Conservation (phyloP, 148 eudicot genomes). For the Heliosperma pusillum region DNA sequence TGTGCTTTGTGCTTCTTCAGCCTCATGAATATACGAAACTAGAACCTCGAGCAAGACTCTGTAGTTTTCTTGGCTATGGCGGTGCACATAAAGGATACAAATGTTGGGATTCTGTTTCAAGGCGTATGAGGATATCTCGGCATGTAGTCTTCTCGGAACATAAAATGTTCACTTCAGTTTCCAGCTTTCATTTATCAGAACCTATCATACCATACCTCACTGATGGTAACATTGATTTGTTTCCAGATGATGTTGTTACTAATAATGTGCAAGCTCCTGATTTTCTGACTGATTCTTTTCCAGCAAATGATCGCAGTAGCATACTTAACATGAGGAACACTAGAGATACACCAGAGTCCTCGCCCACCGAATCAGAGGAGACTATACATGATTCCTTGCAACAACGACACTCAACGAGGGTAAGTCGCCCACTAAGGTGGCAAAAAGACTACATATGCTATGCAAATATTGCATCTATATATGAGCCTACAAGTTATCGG, state of each 20-base stretch:
- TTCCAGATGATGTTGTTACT: background rate
- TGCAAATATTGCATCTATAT: background rate
- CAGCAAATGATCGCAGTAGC: too few relatives aligned
- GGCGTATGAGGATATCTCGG: background rate
- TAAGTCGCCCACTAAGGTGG: background rate
- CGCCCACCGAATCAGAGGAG: too few relatives aligned
- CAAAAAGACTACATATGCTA: background rate
- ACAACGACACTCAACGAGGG: background rate
- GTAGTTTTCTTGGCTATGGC: slow-evolving; percentile 16
- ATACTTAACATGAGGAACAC: background rate
- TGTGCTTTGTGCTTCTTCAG: slow-evolving; percentile 16
- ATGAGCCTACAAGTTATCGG: background rate
- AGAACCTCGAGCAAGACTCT: background rate
- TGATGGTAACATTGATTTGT: background rate
- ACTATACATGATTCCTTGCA: background rate
- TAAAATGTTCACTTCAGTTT: background rate
- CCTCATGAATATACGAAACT: slow-evolving; percentile 4
- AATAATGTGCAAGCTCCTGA: too few relatives aligned
- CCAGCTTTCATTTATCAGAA: background rate
- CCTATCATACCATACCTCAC: background rate
- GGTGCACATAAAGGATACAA: slow-evolving; percentile 10
- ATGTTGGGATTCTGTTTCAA: slow-evolving; percentile 18
- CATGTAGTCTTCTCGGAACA: slow-evolving; percentile 19
- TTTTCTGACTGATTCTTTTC: too few relatives aligned
- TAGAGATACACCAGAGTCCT: background rate